phyloP scores from a whole-genome alignment of 495 filamentous ascomycete species.

The Annulohypoxylon moriforme region DNA sequence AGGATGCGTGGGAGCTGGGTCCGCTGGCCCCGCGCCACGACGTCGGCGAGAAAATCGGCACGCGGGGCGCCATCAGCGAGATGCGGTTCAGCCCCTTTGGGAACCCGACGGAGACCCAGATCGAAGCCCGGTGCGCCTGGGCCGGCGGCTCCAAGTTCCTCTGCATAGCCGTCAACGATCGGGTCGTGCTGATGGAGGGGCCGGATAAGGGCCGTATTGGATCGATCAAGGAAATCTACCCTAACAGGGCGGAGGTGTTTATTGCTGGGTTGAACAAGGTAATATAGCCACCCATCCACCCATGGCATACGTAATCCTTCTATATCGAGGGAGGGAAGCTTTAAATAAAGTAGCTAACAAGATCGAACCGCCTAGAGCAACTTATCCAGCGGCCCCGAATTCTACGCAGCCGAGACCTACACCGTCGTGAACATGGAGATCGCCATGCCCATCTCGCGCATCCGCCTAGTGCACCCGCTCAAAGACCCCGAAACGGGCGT shows the following conservation, averaged over 20 bases:
- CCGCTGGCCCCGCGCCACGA: constrained; percentile 79
- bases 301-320: not conserved
- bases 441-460: constrained; percentile 71
- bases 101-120: constrained; percentile 32
- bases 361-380: constrained; percentile 30
- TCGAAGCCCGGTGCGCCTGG: constrained; percentile 54
- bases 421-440: constrained; percentile 39
- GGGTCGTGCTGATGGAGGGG: constrained; percentile 81
- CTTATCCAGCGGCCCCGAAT: not conserved
- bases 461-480: constrained; percentile 84
- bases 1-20: constrained; percentile 81
- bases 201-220: constrained; percentile 85
- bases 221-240: constrained; percentile 68
- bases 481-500: constrained; percentile 69
- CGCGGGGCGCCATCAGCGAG: constrained; percentile 63
- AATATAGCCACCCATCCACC: constrained; percentile 1
- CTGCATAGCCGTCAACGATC: constrained; percentile 75
- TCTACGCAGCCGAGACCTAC: not conserved
- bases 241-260: constrained; percentile 65
- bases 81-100: constrained; percentile 33
- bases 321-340: not conserved
- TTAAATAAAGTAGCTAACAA: not conserved
- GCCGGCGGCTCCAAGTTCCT: constrained; percentile 66
- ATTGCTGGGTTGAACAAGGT: constrained; percentile 78
- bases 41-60: constrained; percentile 54